Base-by-base conservation (phyloP, 371 early-diverging fungal genomes). In the Neoconidiobolus thromboides region DNA sequence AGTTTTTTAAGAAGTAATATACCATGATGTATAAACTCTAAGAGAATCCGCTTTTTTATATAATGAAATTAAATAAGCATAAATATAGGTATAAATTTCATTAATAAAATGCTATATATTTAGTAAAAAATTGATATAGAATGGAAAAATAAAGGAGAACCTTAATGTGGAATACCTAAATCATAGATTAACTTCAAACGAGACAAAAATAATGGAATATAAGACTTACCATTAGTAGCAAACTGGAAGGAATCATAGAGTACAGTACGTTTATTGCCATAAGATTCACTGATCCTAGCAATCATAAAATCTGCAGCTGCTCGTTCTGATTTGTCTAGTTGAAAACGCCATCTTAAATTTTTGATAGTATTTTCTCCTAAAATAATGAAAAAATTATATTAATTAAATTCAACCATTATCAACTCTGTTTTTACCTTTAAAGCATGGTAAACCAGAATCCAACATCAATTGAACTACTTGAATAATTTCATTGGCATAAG, bases 371-470 rank as follows among this genome's bases (percentile, higher is more conserved):
- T 61, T 53, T 85, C 81, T 36, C 78, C 74, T 67, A 56, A 56
- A 53, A 51, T 7, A 10, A 37, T 6, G 7, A 70, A 10, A 61
- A 63, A 60, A 40, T 41, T 53, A 61, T 14, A 67, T 43, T 4
- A 56, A 15, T 40, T 36, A n/a, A 60, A 58, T 1, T 38, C 2
- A 39, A 50, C 3, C 14, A 43, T 37, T 12, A 36, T 26, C 26
- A 26, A 26, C 26, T 26, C 26, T 26, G 26, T 26, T 26, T 26
- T 75, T 79, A 57, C 87, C 91, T 67, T 88, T 94, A 77, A 97
- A 99, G 70, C 99, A 99, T 0, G 99, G 98, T 60, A 99, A 73
- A 0, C 96, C 95, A 3, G 97, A 94, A 44, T 94, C 91, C 6
- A 86, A 75, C 93, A 99, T 98, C 47, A 96, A 72, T 1, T 81